Evolutionary conservation across 176 grass and related monocot species (phyloP), one percentile per base, ranked within the genome.

Genomic region (Elymus sibiricus): DNA sequence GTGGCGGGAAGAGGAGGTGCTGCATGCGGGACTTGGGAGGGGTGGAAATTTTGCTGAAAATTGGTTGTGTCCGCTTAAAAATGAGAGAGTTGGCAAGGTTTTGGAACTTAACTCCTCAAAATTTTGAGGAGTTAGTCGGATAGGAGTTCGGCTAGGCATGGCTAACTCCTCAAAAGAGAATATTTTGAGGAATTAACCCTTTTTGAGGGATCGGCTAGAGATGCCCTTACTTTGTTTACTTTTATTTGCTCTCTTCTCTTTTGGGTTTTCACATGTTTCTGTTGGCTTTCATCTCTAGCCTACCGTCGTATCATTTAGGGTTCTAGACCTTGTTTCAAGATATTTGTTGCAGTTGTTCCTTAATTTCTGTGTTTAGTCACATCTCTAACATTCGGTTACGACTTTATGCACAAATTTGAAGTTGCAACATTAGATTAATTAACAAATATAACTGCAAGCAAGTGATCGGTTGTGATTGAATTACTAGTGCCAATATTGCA

Each of bases 401-500:
- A 19, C 19, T 16, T 49, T 26, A n/a, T 8, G 19, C 25, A 55
- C 64, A 32, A 55, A 65, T 75, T 74, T 79, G 22, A 16, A 56
- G 9, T 73, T 82, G 17, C 7, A 22, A 64, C 55, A 1, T 27
- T 79, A 44, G 2, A 59, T 59, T 47, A 22, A 22, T 13, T 12
- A 55, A 76, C 44, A 53, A 76, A 65, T 21, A 37, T 21, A 46
- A 67, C 6, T 67, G 14, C 26, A 12, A 49, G 26, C 32, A 64
- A 24, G 13, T 79, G 46, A 39, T 0, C 34, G 0, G 59, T 70
- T 84, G 9, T 76, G 2, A 14, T 60, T 84, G 49, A 78, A 51
- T 70, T 49, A 26, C 29, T 46, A 4, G 27, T 83, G 64, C 46
- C 53, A 55, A 80, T 81, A 80, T 81, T 87, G 76, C 91, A 93